Base-by-base conservation (phyloP, 345 rosid genomes). In the Bruguiera gymnorhiza region DNA sequence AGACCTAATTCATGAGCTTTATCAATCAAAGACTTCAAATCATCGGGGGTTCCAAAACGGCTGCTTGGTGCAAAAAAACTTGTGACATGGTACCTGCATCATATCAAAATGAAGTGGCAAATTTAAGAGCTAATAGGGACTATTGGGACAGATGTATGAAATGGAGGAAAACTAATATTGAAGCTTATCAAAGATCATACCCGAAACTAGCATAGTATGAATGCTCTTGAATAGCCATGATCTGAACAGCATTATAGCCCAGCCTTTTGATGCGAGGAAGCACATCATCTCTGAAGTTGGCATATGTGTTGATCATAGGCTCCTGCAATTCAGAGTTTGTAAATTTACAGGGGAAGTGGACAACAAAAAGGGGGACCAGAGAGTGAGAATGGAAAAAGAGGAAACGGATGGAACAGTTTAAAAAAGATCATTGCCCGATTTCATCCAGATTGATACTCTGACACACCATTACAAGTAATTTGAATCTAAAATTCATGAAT, bases 191-290 rank as follows among this genome's bases (percentile, higher is more conserved):
- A 78, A 60, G 61, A 76, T 60, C 54, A 65, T 91, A 94, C 98
- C 98, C 98, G 77, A 94, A 94, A 86, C 98, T 94, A 68, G 89
- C 97, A 75, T 94, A 94, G 76, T 94, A 91, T 26, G 98, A 88
- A 73, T 94, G 98, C 81, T 94, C 98, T 79, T 94, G 97, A 77
- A 94, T 88, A 65, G 98, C 98, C 98, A 94, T 94, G 75, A 94
- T 84, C 86, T 94, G 98, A 69, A 94, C 97, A 52, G 95, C 95
- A 85, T 94, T 94, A 70, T 94, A 94, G 59, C 97, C 98, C 62
- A 94, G 92, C 72, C 58, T 85, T 83, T 94, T 94, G 71, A 94
- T 89, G 61, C 97, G 97, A 60, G 98, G 98, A 81, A 94, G 96
- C 76, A 94, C 86, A 62, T 94, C 88, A 78, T 94, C 98, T 84